Evolutionary conservation across 495 filamentous ascomycete species (phyloP), one percentile per base, ranked within the genome.

Genomic region (Neurospora terricola): DNA sequence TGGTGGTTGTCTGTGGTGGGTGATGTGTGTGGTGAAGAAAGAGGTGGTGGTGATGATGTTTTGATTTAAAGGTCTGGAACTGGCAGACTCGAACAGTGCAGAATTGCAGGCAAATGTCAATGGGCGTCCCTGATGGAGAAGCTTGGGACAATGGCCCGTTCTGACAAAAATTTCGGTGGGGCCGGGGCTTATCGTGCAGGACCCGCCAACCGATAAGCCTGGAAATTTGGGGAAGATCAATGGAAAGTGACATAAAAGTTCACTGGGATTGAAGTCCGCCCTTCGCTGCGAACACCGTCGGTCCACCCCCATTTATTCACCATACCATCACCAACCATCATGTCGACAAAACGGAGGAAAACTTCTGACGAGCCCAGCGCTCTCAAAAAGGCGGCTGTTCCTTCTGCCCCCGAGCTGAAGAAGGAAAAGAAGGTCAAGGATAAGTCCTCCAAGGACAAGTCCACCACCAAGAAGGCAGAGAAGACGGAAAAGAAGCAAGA

Each of bases 261-360:
- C 54, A 62, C 45, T 54, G 45, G 45, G 4, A 30, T 30, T 30
- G 43, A 62, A 30, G 54, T 14, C 54, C 54, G 14, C 54, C 23
- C 11, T 27, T 59, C 23, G 48, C 11, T 14, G 45, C 45, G 45
- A 54, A 54, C 21, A 27, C 45, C 10, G 54, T 62, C 54, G 54
- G 54, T 62, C 54, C 54, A 30, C 54, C 27, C 23, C 43, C n/a
- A 10, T n/a, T 23, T 59, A 59, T 62, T 30, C 12, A 34, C 23
- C 12, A 62, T 62, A 30, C 5, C 5, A 62, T 54, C 42, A 74
- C 48, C 23, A 69, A 43, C 70, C 73, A 76, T 14, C 72, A 79
- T 78, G 76, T 76, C 73, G 48, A 70, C 72, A n/a, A 80, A 80
- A 72, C 73, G 77, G 34, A 80, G 77, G 72, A 80, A 80, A 42